These are phyloP conservation scores for Wickerhamiella infanticola DNA, from an alignment of 1,139 yeast genomes.

Conservation along the genomic window DNA sequence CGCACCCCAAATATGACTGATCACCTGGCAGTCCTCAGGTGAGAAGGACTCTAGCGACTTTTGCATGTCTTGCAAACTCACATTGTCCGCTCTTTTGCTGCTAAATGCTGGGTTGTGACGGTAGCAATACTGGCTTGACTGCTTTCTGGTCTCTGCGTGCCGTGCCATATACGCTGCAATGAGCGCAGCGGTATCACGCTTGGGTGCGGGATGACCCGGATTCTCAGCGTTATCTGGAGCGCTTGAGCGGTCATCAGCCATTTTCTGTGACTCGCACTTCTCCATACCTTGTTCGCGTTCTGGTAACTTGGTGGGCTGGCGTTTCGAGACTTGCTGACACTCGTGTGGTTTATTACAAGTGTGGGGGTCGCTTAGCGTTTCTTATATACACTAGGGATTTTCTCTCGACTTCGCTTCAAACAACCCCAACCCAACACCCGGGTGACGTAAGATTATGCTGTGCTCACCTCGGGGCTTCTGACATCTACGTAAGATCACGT, in stretches of 20 bases:
- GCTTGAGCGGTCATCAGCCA: not conserved
- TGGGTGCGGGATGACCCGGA: not conserved
- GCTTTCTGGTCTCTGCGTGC: conserved; percentile 9
- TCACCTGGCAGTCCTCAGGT: conserved; percentile 49
- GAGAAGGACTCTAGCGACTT: conserved; percentile 36
- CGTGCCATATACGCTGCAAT: conserved; percentile 12
- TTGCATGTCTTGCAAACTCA: conserved; percentile 38
- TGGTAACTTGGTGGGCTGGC: no score
- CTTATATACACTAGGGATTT: no score
- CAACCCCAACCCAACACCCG: no score
- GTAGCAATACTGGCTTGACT: conserved; percentile 46
- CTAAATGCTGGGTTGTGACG: conserved; percentile 82
- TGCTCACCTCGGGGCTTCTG: no score
- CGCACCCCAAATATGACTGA: conserved; percentile 63
- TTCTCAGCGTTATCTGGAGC: not conserved
- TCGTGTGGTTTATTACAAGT: no score
- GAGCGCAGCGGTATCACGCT: conserved; percentile 2
- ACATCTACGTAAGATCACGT: no score
- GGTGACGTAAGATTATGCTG: no score
- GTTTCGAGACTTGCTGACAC: no score
- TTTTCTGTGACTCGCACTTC: not conserved
- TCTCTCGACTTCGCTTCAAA: no score
- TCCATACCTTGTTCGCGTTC: not conserved
- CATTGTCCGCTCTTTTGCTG: conserved; percentile 54
- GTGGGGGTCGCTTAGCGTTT: no score